These are phyloP conservation scores for Metschnikowia similis DNA, from an alignment of 805 yeast genomes.

Conservation along the genomic window DNA sequence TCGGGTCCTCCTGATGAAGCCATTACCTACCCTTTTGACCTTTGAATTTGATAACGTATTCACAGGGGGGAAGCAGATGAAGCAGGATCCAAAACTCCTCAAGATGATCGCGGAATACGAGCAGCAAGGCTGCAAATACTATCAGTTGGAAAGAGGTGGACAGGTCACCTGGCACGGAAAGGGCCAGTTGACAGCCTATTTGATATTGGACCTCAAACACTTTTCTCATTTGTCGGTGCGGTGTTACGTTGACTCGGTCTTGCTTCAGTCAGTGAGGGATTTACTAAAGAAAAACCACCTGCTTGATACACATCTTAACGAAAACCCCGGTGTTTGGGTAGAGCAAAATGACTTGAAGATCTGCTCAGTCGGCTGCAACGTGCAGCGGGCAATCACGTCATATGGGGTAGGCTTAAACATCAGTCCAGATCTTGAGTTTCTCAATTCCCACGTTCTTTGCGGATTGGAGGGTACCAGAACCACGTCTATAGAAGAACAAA, in stretches of 20 bases:
- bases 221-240: constrained; percentile 55
- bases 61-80: constrained; percentile 88
- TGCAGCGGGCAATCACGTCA: constrained; percentile 77
- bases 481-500: constrained; percentile 26
- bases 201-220: constrained; percentile 58
- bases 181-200: constrained; percentile 87
- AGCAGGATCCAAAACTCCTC: constrained; percentile 40
- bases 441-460: constrained; percentile 77
- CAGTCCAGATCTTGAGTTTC: constrained; percentile 62
- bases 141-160: constrained; percentile 89
- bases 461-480: constrained; percentile 61
- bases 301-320: constrained; percentile 49
- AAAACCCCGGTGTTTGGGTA: constrained; percentile 89
- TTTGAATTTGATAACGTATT: constrained; percentile 84
- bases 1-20: constrained; percentile 42
- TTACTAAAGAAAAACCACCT: constrained; percentile 38
- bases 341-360: constrained; percentile 50
- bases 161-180: constrained; percentile 96
- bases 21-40: constrained; percentile 67
- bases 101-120: constrained; percentile 26
- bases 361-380: constrained; percentile 86
- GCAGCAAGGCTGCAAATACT: constrained; percentile 50
- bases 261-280: constrained; percentile 54
- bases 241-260: constrained; percentile 58
- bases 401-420: constrained; percentile 89